Evolutionary conservation across 2,329 filamentous ascomycete genomes (phyloP).

Genomic region (Nemania sp.): DNA sequence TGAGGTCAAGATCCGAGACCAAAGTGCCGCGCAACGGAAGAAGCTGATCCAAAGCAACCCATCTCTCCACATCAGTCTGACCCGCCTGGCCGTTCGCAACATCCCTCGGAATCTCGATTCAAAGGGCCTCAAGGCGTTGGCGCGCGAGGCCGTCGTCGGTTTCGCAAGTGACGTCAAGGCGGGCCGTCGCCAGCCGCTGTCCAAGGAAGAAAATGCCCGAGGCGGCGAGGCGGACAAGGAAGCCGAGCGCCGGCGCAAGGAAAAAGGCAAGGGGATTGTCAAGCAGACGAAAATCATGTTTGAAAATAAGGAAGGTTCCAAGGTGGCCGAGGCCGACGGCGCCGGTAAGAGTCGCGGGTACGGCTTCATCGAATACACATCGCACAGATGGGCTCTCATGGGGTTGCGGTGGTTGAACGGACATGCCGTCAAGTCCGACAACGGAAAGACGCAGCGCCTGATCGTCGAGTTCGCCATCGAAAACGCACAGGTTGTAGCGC

Average conservation of each 20-base stretch:
- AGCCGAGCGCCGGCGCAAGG: slow-evolving; percentile 77
- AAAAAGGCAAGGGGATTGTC: slow-evolving; percentile 84
- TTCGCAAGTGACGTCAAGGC: slow-evolving; percentile 89
- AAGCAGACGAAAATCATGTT: slow-evolving; percentile 95
- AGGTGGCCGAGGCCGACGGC: slow-evolving; percentile 76
- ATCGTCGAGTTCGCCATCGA: slow-evolving; percentile 98
- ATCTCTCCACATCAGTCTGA: slow-evolving; percentile 83
- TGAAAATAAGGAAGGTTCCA: slow-evolving; percentile 82
- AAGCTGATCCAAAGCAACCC: slow-evolving; percentile 91
- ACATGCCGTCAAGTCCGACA: slow-evolving; percentile 59
- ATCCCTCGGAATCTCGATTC: slow-evolving; percentile 81
- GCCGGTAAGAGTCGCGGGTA: slow-evolving; percentile 89
- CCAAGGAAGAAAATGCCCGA: slow-evolving; percentile 84
- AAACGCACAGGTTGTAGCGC: slow-evolving; percentile 91
- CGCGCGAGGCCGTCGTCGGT: slow-evolving; percentile 88
- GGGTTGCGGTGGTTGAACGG: slow-evolving; percentile 93
- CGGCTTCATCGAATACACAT: slow-evolving; percentile 95
- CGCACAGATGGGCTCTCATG: slow-evolving; percentile 93
- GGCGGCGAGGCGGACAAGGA: slow-evolving; percentile 80
- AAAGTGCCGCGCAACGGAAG: slow-evolving; percentile 84
- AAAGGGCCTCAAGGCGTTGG: slow-evolving; percentile 89
- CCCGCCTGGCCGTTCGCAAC: slow-evolving; percentile 88
- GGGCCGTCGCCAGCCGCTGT: slow-evolving; percentile 75
- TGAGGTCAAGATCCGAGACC: slow-evolving; percentile 86
- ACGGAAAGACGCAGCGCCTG: slow-evolving; percentile 83